These are phyloP conservation scores for Flaveria trinervia DNA, from an alignment of 129 eudicot genomes.

Conservation along the genomic window DNA sequence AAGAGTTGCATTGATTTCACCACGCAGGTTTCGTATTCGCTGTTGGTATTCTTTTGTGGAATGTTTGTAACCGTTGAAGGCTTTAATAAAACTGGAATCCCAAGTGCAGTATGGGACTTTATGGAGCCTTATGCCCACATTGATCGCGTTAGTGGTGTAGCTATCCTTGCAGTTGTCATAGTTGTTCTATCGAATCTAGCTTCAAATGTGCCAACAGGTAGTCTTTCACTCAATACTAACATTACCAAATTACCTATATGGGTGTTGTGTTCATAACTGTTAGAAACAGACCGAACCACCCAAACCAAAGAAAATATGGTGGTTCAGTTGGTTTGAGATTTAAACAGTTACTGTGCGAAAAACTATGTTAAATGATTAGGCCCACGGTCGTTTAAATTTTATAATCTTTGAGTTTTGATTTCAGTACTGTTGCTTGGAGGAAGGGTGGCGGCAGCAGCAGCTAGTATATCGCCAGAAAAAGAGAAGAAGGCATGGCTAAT, in stretches of 20 bases:
- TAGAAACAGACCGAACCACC: not conserved
- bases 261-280: not conserved
- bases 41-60: conserved; percentile 89
- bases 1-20: not conserved
- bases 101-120: conserved; percentile 78
- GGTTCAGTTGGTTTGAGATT: not conserved
- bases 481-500: conserved; percentile 93
- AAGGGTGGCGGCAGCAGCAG: conserved; percentile 82
- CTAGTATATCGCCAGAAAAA: conserved; percentile 60
- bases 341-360: not conserved
- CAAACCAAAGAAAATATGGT: not conserved
- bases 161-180: conserved; percentile 69
- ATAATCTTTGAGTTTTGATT: not conserved
- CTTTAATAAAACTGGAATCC: conserved; percentile 85
- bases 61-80: conserved; percentile 94
- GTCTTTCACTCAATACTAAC: not conserved
- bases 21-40: conserved; percentile 81
- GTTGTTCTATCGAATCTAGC: conserved; percentile 80
- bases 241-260: not conserved
- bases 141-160: conserved; percentile 58
- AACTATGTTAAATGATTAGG: not conserved
- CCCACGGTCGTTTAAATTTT: not conserved
- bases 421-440: conserved; percentile 82
- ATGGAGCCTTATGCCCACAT: conserved; percentile 80
- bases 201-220: conserved; percentile 94